phyloP scores from a whole-genome alignment of 1,139 yeast genomes.

The Waltiozyma sp. region DNA sequence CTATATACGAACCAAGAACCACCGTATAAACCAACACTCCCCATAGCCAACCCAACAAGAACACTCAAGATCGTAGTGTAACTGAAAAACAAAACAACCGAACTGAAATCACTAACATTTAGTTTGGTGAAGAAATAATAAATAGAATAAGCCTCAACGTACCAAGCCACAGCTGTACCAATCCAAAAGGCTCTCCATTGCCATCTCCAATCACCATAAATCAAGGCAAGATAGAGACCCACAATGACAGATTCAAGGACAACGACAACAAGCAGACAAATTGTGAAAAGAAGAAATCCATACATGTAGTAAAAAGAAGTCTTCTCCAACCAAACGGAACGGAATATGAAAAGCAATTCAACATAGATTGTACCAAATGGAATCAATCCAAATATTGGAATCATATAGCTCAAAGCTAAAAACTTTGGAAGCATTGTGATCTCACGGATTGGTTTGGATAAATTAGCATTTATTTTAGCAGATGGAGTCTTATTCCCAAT shows the following conservation, averaged over 20 bases:
- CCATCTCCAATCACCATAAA: constrained; percentile 61
- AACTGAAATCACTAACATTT: constrained; percentile 57
- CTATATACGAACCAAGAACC: constrained; percentile 49
- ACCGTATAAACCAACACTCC: constrained; percentile 61
- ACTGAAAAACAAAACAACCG: constrained; percentile 56
- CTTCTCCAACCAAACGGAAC: constrained; percentile 72
- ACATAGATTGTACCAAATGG: constrained; percentile 79
- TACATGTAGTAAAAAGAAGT: constrained; percentile 72
- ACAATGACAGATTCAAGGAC: constrained; percentile 68
- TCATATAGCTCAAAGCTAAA: constrained; percentile 16
- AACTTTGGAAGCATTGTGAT: constrained; percentile 32
- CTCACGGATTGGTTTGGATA: constrained; percentile 22
- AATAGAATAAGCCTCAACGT: constrained; percentile 55
- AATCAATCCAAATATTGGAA: constrained; percentile 45
- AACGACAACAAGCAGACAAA: constrained; percentile 46
- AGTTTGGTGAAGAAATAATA: constrained; percentile 52
- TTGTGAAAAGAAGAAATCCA: constrained; percentile 61
- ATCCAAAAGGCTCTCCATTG: constrained; percentile 74
- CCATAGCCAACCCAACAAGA: constrained; percentile 61
- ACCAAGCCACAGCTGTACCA: constrained; percentile 64
- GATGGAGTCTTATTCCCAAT: constrained; percentile 36
- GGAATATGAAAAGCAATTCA: constrained; percentile 63
- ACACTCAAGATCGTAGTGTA: constrained; percentile 59
- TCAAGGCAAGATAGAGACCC: constrained; percentile 53
- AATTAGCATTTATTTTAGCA: constrained; percentile 21